Conservation (phyloP, 768 basidiomycete species). For the Lactarius sp. region DNA sequence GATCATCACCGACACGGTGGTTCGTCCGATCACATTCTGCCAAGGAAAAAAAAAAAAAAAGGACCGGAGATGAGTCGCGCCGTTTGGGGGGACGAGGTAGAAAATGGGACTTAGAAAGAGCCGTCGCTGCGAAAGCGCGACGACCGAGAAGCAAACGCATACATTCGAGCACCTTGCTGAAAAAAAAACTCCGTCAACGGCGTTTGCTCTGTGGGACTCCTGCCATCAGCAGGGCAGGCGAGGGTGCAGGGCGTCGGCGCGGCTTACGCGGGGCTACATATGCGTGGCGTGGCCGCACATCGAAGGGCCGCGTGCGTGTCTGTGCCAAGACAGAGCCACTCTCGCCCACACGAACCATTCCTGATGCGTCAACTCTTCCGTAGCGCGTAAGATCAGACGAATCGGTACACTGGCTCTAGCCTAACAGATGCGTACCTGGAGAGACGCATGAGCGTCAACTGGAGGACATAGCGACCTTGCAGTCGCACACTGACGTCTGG, state of each 20-base stretch:
- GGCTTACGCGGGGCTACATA: slow-evolving; percentile 77
- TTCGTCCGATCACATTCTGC: slow-evolving; percentile 20
- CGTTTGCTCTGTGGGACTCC: slow-evolving; percentile 38
- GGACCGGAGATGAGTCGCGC: slow-evolving; percentile 14
- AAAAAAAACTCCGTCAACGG: slow-evolving; percentile 54
- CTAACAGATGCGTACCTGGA: slow-evolving; percentile 54
- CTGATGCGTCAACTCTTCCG: slow-evolving; percentile 48
- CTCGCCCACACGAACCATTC: slow-evolving; percentile 39
- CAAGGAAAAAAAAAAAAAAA: slow-evolving; percentile 7
- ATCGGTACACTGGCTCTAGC: background rate
- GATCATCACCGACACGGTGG: slow-evolving; percentile 2
- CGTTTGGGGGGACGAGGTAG: slow-evolving; percentile 1
- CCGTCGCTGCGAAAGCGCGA: slow-evolving; percentile 22
- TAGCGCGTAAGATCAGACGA: slow-evolving; percentile 33
- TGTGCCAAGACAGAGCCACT: slow-evolving; percentile 66
- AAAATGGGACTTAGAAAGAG: slow-evolving; percentile 25
- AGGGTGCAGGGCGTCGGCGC: slow-evolving; percentile 12
- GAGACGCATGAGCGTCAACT: slow-evolving; percentile 66
- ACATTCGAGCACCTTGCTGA: slow-evolving; percentile 53
- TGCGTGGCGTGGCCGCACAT: slow-evolving; percentile 64
- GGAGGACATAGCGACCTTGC: slow-evolving; percentile 70
- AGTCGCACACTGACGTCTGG: slow-evolving; percentile 85
- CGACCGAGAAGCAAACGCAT: slow-evolving; percentile 42
- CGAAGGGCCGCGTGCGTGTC: slow-evolving; percentile 70
- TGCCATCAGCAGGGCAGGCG: slow-evolving; percentile 16